Base-by-base conservation (phyloP, 225 moss, liverwort and hornwort genomes). In the Marchantia polymorpha region DNA sequence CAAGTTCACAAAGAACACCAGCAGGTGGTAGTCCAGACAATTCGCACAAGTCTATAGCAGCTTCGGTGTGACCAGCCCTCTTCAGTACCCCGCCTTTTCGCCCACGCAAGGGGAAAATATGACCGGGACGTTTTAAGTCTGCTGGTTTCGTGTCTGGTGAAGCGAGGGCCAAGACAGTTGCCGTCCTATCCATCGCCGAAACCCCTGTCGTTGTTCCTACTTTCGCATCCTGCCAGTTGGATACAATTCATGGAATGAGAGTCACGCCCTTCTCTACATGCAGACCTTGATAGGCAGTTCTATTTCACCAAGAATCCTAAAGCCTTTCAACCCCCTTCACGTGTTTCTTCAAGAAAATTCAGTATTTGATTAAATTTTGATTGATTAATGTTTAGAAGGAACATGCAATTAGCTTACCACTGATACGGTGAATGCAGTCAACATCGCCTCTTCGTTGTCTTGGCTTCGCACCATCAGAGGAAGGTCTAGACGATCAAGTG, bases 61-160 rank as follows among this genome's bases (percentile, higher is more conserved):
- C 97, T 81, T 99, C 97, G 11, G 97, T 94, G 78, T 94, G 97
- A 47, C 97, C 97, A 73, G 94, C 91, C 81, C 94, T 90, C 84
- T 91, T 91, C 83, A 99, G 71, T 59, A 99, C 93, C 27, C 96
- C 82, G 88, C 97, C 97, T 86, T 94, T 92, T 51, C 94, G 86
- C 64, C 90, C 92, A 80, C 94, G 91, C 76, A 97, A 80, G 27
- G 94, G 97, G 70, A 99, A 99, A 60, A 94, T 86, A 81, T 99
- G 97, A 54, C 97, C 97, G 72, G 97, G 94, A 27, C 90, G 91
- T 78, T 87, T 91, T 71, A 99, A 91, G 77, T 94, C 88, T 53
- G 79, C 85, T 31, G 87, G 72, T 66, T 73, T 72, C 61, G 93
- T 86, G 77, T 82, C 83, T 29, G 89, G 80, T 61, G 90, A 91